phyloP scores from a whole-genome alignment of 345 rosid species.

The Moricandia arvensis region DNA sequence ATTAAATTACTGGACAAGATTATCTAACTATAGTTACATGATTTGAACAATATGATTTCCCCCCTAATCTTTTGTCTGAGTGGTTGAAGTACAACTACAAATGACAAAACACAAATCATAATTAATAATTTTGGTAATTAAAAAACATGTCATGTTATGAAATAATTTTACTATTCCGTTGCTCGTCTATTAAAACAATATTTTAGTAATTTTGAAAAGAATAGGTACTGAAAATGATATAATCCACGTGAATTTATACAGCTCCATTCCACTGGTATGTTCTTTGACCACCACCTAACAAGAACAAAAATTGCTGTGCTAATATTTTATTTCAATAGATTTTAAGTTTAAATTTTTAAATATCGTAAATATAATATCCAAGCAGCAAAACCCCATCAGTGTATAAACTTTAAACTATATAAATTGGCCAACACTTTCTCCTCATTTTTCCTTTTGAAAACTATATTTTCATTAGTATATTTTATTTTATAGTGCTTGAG shows the following conservation, averaged over 20 bases:
- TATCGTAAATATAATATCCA: not conserved
- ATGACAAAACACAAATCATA: not conserved
- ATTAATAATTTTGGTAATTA: not conserved
- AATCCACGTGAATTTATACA: not conserved
- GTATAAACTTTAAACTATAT: not conserved
- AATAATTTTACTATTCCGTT: not conserved
- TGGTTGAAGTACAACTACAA: not conserved
- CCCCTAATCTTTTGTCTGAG: not conserved
- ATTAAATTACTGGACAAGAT: not conserved
- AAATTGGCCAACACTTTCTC: not conserved
- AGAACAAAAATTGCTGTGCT: not conserved
- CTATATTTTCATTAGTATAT: not conserved
- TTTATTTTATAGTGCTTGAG: not conserved
- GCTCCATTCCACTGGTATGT: not conserved
- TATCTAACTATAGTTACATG: not conserved
- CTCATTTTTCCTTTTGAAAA: not conserved
- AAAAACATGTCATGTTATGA: not conserved
- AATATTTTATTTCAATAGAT: not conserved
- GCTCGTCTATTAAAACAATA: not conserved
- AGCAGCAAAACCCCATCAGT: not conserved
- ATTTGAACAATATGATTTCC: not conserved
- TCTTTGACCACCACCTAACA: not conserved
- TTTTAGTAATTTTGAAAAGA: not conserved
- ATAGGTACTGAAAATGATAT: not conserved
- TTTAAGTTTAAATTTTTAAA: not conserved